These are phyloP conservation scores for Cytospora piceae DNA, from an alignment of 2,329 filamentous ascomycete species.

Conservation along the genomic window DNA sequence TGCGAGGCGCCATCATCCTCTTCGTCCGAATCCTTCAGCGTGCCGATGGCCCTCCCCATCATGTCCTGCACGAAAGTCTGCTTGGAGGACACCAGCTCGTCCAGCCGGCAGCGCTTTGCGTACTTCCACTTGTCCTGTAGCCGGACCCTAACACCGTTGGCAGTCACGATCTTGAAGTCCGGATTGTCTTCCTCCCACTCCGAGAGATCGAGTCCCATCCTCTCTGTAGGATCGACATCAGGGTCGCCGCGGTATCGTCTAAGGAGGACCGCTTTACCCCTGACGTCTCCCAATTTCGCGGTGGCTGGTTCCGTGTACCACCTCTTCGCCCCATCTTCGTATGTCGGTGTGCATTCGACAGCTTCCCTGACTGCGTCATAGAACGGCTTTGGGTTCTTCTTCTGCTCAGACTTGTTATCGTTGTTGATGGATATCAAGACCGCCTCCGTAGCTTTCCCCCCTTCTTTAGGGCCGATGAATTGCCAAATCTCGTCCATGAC, in stretches of 20 bases:
- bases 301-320: conserved; percentile 67
- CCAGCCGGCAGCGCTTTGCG: conserved; percentile 42
- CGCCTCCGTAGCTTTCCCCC: conserved; percentile 59
- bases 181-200: conserved; percentile 69
- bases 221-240: conserved; percentile 36
- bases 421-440: conserved; percentile 71
- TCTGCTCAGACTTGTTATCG: conserved; percentile 63
- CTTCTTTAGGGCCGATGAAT: conserved; percentile 58
- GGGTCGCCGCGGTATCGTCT: conserved; percentile 60
- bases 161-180: conserved; percentile 53
- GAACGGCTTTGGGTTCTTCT: conserved; percentile 46
- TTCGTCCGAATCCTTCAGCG: neutral
- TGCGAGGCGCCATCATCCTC: conserved; percentile 33
- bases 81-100: conserved; percentile 45
- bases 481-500: conserved; percentile 61
- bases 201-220: conserved; percentile 44
- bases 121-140: conserved; percentile 54
- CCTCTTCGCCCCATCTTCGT: conserved; percentile 41
- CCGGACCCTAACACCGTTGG: conserved; percentile 42
- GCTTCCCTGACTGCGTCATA: conserved; percentile 58
- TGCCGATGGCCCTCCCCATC: conserved; percentile 40
- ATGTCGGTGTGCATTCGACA: conserved; percentile 44
- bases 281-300: conserved; percentile 59
- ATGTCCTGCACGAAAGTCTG: conserved; percentile 43
- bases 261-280: conserved; percentile 70